Evolutionary conservation across 176 grass and related monocot genomes (phyloP).

Genomic region (Metroxylon sagu): DNA sequence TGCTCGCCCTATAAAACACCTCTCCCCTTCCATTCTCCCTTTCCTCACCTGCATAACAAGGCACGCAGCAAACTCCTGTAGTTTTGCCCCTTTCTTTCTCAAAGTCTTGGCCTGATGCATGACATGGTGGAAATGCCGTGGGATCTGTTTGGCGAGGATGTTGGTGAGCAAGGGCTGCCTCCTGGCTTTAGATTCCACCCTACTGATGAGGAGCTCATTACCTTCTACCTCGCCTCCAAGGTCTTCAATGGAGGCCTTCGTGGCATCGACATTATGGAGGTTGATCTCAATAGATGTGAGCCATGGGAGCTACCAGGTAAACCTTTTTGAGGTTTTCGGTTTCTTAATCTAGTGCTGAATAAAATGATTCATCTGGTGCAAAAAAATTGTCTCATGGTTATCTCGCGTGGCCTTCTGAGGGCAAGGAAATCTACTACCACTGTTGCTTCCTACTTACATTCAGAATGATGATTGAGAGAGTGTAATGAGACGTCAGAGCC

Average conservation of each 20-base stretch:
- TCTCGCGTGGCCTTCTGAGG: too few species aligned
- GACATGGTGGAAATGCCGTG: conserved; percentile 56
- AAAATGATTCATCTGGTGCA: too few species aligned
- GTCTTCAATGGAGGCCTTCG: conserved; percentile 83
- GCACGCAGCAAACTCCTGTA: too few species aligned
- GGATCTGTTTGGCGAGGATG: conserved; percentile 69
- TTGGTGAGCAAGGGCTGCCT: conserved; percentile 63
- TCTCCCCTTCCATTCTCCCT: conserved; percentile 9
- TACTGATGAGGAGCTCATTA: conserved; percentile 88
- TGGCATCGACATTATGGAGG: conserved; percentile 67
- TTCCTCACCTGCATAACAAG: conserved; percentile 5
- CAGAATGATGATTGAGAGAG: too few species aligned
- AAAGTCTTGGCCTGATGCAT: conserved; percentile 1
- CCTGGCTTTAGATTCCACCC: conserved; percentile 96
- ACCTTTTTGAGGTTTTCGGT: too few species aligned
- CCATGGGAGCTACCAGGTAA: conserved; percentile 85
- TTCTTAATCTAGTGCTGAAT: too few species aligned
- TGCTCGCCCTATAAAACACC: conserved; percentile 45
- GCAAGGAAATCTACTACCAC: too few species aligned
- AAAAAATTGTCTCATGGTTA: too few species aligned
- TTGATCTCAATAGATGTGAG: conserved; percentile 91
- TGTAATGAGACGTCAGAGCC: too few species aligned
- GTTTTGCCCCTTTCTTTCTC: background rate
- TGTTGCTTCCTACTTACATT: too few species aligned
- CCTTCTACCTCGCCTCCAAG: conserved; percentile 86